Evolutionary conservation across 2,329 filamentous ascomycete genomes (phyloP).

Genomic region (Aspergillus uvarum): DNA sequence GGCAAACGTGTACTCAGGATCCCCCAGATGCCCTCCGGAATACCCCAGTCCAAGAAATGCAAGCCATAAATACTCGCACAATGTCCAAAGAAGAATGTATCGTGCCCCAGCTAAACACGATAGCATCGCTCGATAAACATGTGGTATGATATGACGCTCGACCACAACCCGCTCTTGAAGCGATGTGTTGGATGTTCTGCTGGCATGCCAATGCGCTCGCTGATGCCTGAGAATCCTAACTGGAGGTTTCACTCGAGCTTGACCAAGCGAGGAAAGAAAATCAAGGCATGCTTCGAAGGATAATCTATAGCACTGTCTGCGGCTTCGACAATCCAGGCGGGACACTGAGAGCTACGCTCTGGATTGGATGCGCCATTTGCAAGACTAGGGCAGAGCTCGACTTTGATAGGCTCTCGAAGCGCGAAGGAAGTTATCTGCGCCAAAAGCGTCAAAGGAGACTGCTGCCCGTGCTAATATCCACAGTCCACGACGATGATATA

Average conservation of each 20-base stretch:
- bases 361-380: slow-evolving; percentile 37
- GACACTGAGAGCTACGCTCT: slow-evolving; percentile 50
- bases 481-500: slow-evolving; percentile 21
- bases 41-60: background rate
- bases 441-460: slow-evolving; percentile 36
- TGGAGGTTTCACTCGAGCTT: slow-evolving; percentile 23
- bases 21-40: slow-evolving; percentile 11
- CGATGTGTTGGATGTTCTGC: slow-evolving; percentile 34
- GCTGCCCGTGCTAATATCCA: slow-evolving; percentile 33
- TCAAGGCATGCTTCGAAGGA: slow-evolving; percentile 26
- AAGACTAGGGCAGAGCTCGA: slow-evolving; percentile 60
- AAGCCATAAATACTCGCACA: background rate
- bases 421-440: slow-evolving; percentile 30
- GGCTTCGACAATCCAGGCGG: slow-evolving; percentile 24
- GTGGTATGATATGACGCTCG: background rate
- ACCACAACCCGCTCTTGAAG: background rate
- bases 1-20: background rate
- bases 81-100: slow-evolving; percentile 3
- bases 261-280: slow-evolving; percentile 24
- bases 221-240: slow-evolving; percentile 40
- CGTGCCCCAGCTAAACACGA: slow-evolving; percentile 4
- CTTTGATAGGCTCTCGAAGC: slow-evolving; percentile 44
- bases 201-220: slow-evolving; percentile 56
- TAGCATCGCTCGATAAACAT: background rate
- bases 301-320: slow-evolving; percentile 34